Conservation (phyloP, 495 filamentous ascomycete genomes). For the Trichocladium antarcticum region DNA sequence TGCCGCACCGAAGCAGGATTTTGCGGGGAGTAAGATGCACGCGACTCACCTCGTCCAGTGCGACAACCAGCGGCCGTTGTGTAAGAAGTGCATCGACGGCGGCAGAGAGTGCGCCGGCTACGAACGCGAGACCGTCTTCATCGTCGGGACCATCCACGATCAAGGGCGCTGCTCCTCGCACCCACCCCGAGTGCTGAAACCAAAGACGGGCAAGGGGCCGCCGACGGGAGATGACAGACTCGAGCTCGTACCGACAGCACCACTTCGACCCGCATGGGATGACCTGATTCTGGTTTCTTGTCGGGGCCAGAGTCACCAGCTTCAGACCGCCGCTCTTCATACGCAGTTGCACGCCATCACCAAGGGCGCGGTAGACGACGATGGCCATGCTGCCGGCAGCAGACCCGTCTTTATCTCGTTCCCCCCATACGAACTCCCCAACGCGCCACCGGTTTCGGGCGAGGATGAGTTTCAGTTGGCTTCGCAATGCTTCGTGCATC, state of each 20-base stretch:
- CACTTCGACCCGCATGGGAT: slow-evolving; percentile 35
- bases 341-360: slow-evolving; percentile 18
- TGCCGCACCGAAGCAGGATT: background rate
- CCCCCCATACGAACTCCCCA: slow-evolving; percentile 19
- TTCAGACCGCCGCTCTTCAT: slow-evolving; percentile 31
- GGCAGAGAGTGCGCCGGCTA: slow-evolving; percentile 53
- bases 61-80: slow-evolving; percentile 52
- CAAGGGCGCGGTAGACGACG: slow-evolving; percentile 6
- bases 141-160: slow-evolving; percentile 36
- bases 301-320: slow-evolving; percentile 16
- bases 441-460: slow-evolving; percentile 20
- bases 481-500: slow-evolving; percentile 28
- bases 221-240: slow-evolving; percentile 4
- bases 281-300: slow-evolving; percentile 27
- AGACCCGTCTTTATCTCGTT: slow-evolving; percentile 13
- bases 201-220: background rate
- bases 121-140: slow-evolving; percentile 44
- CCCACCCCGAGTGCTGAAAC: slow-evolving; percentile 31
- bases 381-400: slow-evolving; percentile 9
- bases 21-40: background rate
- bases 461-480: slow-evolving; percentile 30
- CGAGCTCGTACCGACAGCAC: slow-evolving; percentile 22
- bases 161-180: slow-evolving; percentile 37
- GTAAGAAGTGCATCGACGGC: slow-evolving; percentile 52
- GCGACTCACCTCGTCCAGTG: slow-evolving; percentile 21